Conservation (phyloP, 192 early-diverging fungal genomes). For the Obelidium mucronatum region DNA sequence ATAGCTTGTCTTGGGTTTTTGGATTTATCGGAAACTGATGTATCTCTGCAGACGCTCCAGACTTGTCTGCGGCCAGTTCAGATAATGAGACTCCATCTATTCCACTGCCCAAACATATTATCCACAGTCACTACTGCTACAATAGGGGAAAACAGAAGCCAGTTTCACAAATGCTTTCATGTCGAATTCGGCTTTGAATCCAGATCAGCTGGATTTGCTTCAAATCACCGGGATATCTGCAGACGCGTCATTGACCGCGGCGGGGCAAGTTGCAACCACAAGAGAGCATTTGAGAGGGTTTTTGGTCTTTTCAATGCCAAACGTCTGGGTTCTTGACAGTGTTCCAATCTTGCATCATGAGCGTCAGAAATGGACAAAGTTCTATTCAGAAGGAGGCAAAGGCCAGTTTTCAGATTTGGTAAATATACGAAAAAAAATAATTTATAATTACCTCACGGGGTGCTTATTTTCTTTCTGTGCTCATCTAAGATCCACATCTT, state of each 20-base stretch:
- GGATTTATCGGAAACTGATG: slow-evolving; percentile 47
- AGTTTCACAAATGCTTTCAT: too few relatives aligned
- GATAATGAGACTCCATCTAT: slow-evolving; percentile 39
- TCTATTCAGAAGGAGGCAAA: slow-evolving; percentile 29
- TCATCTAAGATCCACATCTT: neutral
- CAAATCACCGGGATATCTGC: slow-evolving; percentile 19
- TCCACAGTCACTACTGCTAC: too few relatives aligned
- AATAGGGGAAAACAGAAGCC: too few relatives aligned
- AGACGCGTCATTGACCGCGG: slow-evolving; percentile 16
- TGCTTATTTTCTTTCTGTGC: neutral
- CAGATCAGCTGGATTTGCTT: neutral
- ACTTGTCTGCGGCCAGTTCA: slow-evolving; percentile 32
- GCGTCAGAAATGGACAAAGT: slow-evolving; percentile 40
- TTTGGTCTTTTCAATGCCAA: slow-evolving; percentile 40
- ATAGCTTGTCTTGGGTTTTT: slow-evolving; percentile 48
- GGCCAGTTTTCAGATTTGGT: slow-evolving; percentile 38
- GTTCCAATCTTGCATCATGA: slow-evolving; percentile 42
- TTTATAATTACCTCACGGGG: neutral
- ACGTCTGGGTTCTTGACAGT: slow-evolving; percentile 53
- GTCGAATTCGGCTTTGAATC: too few relatives aligned
- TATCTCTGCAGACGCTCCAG: slow-evolving; percentile 42
- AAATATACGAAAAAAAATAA: neutral
- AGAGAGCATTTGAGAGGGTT: slow-evolving; percentile 43
- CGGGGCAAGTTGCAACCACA: neutral
- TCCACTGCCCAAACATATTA: slow-evolving; percentile 35